Percentiles rank a stretch among this genome's conserved stretches.
Conservation (phyloP, 371 early-diverging fungal genomes). For the Nematocida sp. region DNA sequence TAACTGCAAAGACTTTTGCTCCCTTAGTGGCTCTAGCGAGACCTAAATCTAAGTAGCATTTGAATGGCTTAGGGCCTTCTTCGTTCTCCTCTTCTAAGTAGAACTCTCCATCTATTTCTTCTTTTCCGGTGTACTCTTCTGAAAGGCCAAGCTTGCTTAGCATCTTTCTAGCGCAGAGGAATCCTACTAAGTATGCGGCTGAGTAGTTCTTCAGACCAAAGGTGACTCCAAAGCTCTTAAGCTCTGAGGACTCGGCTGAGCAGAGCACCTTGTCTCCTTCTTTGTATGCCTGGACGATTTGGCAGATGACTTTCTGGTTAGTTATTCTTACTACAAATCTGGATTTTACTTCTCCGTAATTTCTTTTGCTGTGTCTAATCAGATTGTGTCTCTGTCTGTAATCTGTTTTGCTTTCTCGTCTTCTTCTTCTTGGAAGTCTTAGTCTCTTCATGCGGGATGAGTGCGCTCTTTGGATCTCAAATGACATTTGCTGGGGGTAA, state of each 20-base stretch:
- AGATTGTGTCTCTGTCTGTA: conserved; percentile 98
- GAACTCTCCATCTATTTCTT: conserved; percentile 83
- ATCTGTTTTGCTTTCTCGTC: conserved; percentile 95
- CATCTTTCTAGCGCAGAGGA: conserved; percentile 88
- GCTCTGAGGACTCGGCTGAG: conserved; percentile 95
- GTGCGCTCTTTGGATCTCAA: conserved; percentile 21
- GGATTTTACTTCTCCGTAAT: conserved; percentile 99
- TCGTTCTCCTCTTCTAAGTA: conserved; percentile 77
- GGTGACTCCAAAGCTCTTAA: conserved; percentile 91
- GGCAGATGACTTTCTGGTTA: conserved; percentile 91
- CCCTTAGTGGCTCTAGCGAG: conserved; percentile 95
- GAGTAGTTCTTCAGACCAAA: conserved; percentile 99
- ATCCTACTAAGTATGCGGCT: conserved; percentile 97
- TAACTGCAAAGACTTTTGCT: conserved; percentile 92
- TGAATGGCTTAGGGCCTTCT: conserved; percentile 92
- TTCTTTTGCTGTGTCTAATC: conserved; percentile 96
- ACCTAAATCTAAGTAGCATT: conserved; percentile 97
- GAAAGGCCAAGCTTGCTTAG: conserved; percentile 78
- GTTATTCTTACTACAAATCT: conserved; percentile 98
- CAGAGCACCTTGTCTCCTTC: conserved; percentile 92
- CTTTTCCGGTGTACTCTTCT: conserved; percentile 79
- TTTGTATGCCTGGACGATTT: conserved; percentile 93
- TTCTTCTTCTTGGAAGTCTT: conserved; percentile 62
- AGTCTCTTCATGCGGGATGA: conserved; percentile 48
- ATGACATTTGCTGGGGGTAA: conserved; percentile 48